Evolutionary conservation across 257 asterid genomes (phyloP).

Genomic region (Coffea eugenioides): DNA sequence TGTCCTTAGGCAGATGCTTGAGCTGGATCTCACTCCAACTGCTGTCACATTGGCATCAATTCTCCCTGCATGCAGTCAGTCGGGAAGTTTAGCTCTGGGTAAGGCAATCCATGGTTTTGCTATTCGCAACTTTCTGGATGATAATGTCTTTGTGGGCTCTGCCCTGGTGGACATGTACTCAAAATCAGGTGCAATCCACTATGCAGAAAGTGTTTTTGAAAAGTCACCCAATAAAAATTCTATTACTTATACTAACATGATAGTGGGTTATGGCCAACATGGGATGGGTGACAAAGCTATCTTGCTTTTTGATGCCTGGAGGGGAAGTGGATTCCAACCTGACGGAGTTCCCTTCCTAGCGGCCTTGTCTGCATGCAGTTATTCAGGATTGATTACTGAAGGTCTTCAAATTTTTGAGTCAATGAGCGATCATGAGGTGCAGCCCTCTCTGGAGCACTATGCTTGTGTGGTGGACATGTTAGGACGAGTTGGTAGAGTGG

Average conservation of each 20-base stretch:
- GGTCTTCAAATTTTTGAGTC: conserved; percentile 70
- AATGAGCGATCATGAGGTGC: conserved; percentile 56
- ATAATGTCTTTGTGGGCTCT: conserved; percentile 68
- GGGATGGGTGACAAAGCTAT: conserved; percentile 85
- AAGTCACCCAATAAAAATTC: conserved; percentile 53
- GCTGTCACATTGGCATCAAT: conserved; percentile 76
- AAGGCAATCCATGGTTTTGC: conserved; percentile 61
- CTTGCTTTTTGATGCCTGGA: conserved; percentile 49
- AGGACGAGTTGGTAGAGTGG: conserved; percentile 85
- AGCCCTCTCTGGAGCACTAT: conserved; percentile 64
- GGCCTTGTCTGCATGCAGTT: conserved; percentile 77
- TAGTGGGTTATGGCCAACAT: conserved; percentile 83
- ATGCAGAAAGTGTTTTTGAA: conserved; percentile 66
- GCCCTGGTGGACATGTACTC: conserved; percentile 93
- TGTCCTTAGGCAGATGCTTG: conserved; percentile 58
- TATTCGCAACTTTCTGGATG: conserved; percentile 55
- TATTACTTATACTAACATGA: conserved; percentile 80
- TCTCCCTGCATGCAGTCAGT: conserved; percentile 71
- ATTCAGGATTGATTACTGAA: conserved; percentile 58
- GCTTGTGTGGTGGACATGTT: conserved; percentile 84
- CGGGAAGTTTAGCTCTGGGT: conserved; percentile 67
- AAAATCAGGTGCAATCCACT: conserved; percentile 60
- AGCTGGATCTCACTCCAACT: conserved; percentile 56
- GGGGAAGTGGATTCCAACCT: conserved; percentile 41
- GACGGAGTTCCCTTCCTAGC: conserved; percentile 66